Base-by-base conservation (phyloP, 176 grass and related monocot species). In the Neostapfia colusana region DNA sequence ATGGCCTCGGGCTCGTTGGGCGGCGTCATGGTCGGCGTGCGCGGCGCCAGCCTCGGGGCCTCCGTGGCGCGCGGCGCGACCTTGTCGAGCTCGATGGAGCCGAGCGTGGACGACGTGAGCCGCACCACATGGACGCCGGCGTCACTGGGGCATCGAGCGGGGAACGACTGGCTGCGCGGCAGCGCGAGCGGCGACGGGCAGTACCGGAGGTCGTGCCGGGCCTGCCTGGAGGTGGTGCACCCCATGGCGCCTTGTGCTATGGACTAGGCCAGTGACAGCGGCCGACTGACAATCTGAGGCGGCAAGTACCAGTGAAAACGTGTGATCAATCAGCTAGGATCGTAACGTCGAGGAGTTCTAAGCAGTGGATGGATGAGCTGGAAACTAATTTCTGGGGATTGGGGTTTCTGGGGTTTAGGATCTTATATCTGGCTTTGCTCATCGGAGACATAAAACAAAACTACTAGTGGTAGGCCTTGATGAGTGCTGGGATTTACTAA, bases 1-100 rank as follows among this genome's bases (percentile, higher is more conserved):
- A 98, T 92, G 70, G 72, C 79, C 86, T 98, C 95, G 1, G 89
- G 89, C 69, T 98, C 95, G 64, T 95, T 98, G 9, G 95, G 95
- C 31, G 95, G 95, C 42, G 95, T 98, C 87, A 84, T 89, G 80
- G 85, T 98, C 28, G 91, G 95, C 11, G 95, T 98, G 15, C 85
- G 79, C 48, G 83, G 79, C 48, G 83, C 66, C 18, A 50, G 18
- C 84, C 75, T 88, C 85, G 11, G 45, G 25, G 65, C 51, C 62
- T 87, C 80, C 27, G 56, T 48, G 2, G 37, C 65, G 31, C 3
- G 31, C 69, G 81, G 31, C 69, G 81, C 40, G 56, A 46, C 39
- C 65, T 78, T 83, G 49, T 83, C 83, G 44, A 90, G 60, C 59
- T 93, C 88, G 25, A 98, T 80, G 64, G 87, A 88, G 42, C 88